A percentile compares a stretch with the other conserved stretches of the same genome.
These are phyloP conservation scores for Avena eriantha DNA, from an alignment of 176 grass and related monocot genomes.

Conservation along the genomic window DNA sequence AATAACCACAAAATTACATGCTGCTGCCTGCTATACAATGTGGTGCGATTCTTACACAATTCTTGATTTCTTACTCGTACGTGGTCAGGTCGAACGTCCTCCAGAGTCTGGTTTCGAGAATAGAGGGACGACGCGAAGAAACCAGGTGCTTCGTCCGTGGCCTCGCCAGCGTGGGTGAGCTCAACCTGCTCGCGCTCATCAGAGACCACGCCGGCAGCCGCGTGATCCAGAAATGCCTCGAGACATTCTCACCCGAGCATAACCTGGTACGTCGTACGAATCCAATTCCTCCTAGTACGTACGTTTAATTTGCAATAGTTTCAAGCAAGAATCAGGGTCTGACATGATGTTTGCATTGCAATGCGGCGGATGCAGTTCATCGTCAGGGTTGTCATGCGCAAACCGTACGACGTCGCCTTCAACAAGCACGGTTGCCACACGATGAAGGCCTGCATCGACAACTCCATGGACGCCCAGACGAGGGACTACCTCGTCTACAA, in stretches of 20 bases:
- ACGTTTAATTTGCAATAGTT: background rate
- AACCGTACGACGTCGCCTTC: background rate
- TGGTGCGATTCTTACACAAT: background rate
- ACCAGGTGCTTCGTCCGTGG: background rate
- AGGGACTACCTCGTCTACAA: background rate
- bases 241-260: background rate
- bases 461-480: background rate
- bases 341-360: background rate
- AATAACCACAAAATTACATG: background rate
- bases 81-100: conserved; percentile 39
- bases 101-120: conserved; percentile 21
- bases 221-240: conserved; percentile 26
- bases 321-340: background rate
- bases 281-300: too few species aligned
- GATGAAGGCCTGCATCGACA: conserved; percentile 22
- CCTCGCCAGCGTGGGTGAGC: conserved; percentile 11
- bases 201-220: conserved; percentile 10
- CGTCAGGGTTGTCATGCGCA: background rate
- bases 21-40: too few species aligned
- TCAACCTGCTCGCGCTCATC: background rate
- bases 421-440: conserved; percentile 22
- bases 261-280: conserved; percentile 15
- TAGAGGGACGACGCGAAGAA: background rate
- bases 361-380: conserved; percentile 15
- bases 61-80: background rate